These are phyloP conservation scores for Parietichytrium sp. DNA, from an alignment of 108 stramenopile genomes.

Conservation along the genomic window DNA sequence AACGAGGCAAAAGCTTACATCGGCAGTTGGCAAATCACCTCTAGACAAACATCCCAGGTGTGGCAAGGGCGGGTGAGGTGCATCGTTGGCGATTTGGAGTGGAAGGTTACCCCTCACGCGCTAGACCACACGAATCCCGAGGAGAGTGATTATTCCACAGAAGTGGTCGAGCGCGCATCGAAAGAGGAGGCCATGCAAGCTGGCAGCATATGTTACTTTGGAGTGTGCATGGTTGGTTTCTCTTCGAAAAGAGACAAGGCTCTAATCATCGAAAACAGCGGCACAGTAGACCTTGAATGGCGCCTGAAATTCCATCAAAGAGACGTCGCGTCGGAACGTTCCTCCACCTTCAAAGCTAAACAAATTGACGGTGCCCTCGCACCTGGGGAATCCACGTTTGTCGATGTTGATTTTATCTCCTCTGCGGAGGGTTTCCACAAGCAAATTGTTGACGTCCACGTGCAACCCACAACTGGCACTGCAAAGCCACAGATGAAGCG, in stretches of 20 bases:
- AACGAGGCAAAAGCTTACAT: no score
- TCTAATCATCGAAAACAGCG: background rate
- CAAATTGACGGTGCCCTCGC: background rate
- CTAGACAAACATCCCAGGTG: no score
- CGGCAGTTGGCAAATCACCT: no score
- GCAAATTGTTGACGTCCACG: background rate
- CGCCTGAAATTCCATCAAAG: background rate
- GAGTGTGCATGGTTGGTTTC: slow-evolving; percentile 20
- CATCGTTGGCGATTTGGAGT: background rate
- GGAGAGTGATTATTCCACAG: background rate
- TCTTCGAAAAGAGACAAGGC: background rate
- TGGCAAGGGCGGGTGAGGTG: background rate
- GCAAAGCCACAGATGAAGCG: no score
- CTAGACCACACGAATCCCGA: background rate
- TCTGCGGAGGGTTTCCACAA: background rate
- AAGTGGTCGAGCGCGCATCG: background rate
- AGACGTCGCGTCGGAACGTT: background rate
- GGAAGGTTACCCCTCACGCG: background rate
- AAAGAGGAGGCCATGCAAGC: no score
- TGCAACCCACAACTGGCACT: background rate
- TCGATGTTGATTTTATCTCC: background rate
- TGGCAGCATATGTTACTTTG: slow-evolving; percentile 19
- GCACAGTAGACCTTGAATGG: background rate
- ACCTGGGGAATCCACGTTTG: background rate
- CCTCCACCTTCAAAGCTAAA: background rate